phyloP scores from a whole-genome alignment of 805 yeast genomes.

The Lipomyces mesembrius region DNA sequence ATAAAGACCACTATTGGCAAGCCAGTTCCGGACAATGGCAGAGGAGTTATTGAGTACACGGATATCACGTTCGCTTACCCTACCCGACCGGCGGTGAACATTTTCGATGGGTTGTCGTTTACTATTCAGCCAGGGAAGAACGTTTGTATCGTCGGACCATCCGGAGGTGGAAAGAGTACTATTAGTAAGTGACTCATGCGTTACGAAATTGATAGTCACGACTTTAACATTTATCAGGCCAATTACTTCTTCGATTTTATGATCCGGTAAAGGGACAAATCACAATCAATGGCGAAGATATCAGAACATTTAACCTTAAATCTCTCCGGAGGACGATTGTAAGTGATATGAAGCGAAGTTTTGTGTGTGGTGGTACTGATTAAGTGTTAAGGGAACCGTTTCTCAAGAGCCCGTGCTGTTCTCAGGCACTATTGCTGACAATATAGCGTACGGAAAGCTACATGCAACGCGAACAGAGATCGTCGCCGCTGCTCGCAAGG shows the following conservation, averaged over 20 bases:
- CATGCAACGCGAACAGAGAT: conserved; percentile 64
- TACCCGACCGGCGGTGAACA: conserved; percentile 71
- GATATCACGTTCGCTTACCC: conserved; percentile 79
- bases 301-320: conserved; percentile 69
- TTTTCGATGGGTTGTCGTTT: conserved; percentile 66
- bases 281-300: conserved; percentile 64
- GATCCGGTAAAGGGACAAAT: conserved; percentile 74
- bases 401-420: conserved; percentile 91
- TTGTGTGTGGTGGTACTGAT: neutral
- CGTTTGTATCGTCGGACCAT: conserved; percentile 94
- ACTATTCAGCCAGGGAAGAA: conserved; percentile 79
- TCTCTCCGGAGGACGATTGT: conserved; percentile 65
- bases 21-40: conserved; percentile 35
- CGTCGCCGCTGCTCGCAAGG: conserved; percentile 63
- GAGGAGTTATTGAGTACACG: conserved; percentile 57
- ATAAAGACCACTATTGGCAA: conserved; percentile 71
- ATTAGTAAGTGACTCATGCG: conserved; percentile 57
- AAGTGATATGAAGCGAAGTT: neutral
- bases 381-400: conserved; percentile 66
- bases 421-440: conserved; percentile 83
- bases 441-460: conserved; percentile 73
- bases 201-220: neutral
- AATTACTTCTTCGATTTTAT: conserved; percentile 74
- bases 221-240: conserved; percentile 12
- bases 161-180: conserved; percentile 95